A percentile compares a stretch with the other conserved stretches of the same genome.
Conservation (phyloP, 139 green algal genomes). For the Micractinium sp. region DNA sequence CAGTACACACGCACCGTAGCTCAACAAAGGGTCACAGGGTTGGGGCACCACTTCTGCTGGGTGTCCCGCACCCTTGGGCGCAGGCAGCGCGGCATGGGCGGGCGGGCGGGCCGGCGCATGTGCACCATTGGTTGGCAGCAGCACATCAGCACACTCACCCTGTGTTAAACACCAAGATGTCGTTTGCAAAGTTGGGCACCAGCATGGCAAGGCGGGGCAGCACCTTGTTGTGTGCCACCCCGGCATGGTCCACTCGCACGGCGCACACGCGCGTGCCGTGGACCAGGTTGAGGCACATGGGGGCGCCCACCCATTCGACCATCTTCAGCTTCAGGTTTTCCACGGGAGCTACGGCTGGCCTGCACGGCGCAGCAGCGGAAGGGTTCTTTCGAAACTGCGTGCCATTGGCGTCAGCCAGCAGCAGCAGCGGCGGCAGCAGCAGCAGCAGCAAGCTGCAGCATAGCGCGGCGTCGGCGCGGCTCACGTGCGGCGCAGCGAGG, state of each 20-base stretch:
- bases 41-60: too few relatives aligned
- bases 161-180: conserved; percentile 25
- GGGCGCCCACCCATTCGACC: not conserved
- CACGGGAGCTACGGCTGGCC: not conserved
- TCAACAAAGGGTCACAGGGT: too few relatives aligned
- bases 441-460: not conserved
- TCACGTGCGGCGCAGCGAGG: not conserved
- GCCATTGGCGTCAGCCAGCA: not conserved
- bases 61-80: too few relatives aligned
- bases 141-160: conserved; percentile 31
- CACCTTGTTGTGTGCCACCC: not conserved
- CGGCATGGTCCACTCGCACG: conserved; percentile 9
- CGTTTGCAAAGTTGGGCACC: not conserved
- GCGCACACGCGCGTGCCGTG: conserved; percentile 26
- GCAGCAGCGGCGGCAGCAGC: too few relatives aligned
- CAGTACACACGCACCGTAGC: too few relatives aligned
- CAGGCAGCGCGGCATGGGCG: too few relatives aligned
- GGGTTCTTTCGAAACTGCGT: too few relatives aligned
- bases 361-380: not conserved
- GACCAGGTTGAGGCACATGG: conserved; percentile 17
- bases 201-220: not conserved
- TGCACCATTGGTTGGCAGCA: too few relatives aligned
- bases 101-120: too few relatives aligned
- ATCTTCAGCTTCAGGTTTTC: not conserved
- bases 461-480: too few relatives aligned